Evolutionary conservation across 78 protist species (phyloP).

Genomic region (Planoprotostelium fungivorum): DNA sequence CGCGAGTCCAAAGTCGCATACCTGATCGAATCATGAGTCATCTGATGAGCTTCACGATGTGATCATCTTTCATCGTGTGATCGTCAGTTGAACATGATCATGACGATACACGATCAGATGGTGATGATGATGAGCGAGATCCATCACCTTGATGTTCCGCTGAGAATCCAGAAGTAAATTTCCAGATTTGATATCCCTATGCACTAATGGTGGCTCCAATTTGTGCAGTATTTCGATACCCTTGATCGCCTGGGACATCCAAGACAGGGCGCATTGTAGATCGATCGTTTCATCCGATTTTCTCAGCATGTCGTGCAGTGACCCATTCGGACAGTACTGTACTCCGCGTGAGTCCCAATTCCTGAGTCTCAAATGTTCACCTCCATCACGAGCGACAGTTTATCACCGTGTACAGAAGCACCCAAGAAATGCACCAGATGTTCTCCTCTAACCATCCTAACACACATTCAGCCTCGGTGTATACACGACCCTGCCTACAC

Average conservation of each 20-base stretch:
- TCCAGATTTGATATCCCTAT: not conserved
- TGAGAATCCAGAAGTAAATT: not conserved
- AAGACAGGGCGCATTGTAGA: not conserved
- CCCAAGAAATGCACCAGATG: not conserved
- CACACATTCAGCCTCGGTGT: too few relatives aligned
- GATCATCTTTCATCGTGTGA: too few relatives aligned
- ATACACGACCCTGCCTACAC: not conserved
- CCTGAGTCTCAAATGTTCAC: not conserved
- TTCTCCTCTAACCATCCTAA: not conserved
- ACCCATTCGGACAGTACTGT: not conserved
- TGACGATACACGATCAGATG: too few relatives aligned
- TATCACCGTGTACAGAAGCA: not conserved
- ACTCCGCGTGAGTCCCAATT: not conserved
- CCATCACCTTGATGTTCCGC: not conserved
- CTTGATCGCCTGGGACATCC: not conserved
- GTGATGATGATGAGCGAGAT: too few relatives aligned
- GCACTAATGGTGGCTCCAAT: not conserved
- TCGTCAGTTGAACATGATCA: too few relatives aligned
- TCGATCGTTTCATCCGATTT: not conserved
- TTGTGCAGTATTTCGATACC: not conserved
- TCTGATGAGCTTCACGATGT: too few relatives aligned
- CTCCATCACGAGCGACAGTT: not conserved
- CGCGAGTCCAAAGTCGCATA: constrained; percentile 77
- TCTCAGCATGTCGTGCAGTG: not conserved
- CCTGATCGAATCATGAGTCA: too few relatives aligned